phyloP scores from a whole-genome alignment of 1,284 basidiomycete genomes.

The Pisolithus thermaeus region DNA sequence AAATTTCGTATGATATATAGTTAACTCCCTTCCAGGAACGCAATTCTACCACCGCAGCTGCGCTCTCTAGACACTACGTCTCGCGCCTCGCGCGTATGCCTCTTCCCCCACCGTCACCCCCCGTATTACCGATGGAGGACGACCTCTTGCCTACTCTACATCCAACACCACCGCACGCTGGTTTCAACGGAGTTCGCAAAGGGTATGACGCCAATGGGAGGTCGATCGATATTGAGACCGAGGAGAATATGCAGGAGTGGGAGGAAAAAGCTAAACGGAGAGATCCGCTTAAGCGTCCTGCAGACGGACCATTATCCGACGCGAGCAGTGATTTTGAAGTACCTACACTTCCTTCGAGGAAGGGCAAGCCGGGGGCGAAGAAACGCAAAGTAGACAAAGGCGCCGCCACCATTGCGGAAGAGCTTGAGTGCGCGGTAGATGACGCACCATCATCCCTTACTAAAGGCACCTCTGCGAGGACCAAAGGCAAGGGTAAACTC shows the following conservation, averaged over 20 bases:
- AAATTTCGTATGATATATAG: neutral
- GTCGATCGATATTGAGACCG: constrained; percentile 26
- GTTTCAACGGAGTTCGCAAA: constrained; percentile 17
- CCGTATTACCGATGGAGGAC: constrained; percentile 34
- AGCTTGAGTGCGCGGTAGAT: constrained; percentile 36
- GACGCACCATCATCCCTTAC: constrained; percentile 17
- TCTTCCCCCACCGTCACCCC: constrained; percentile 42
- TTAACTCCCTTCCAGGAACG: constrained; percentile 46
- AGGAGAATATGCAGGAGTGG: constrained; percentile 37
- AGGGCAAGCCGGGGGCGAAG: constrained; percentile 39
- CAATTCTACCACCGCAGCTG: constrained; percentile 53
- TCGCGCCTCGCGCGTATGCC: constrained; percentile 60
- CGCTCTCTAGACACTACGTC: constrained; percentile 61
- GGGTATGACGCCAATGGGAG: constrained; percentile 26
- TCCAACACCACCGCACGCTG: constrained; percentile 26
- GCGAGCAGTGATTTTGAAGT: constrained; percentile 47
- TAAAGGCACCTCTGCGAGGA: constrained; percentile 14
- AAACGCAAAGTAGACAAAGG: constrained; percentile 42
- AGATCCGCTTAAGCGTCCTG: constrained; percentile 41
- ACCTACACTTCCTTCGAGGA: constrained; percentile 20
- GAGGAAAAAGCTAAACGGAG: constrained; percentile 40
- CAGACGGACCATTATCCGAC: constrained; percentile 44
- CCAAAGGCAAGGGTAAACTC: constrained; percentile 40
- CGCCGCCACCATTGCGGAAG: constrained; percentile 33
- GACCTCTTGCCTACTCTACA: constrained; percentile 34